phyloP scores from a whole-genome alignment of 257 asterid species.

The Voacanga thouarsii region DNA sequence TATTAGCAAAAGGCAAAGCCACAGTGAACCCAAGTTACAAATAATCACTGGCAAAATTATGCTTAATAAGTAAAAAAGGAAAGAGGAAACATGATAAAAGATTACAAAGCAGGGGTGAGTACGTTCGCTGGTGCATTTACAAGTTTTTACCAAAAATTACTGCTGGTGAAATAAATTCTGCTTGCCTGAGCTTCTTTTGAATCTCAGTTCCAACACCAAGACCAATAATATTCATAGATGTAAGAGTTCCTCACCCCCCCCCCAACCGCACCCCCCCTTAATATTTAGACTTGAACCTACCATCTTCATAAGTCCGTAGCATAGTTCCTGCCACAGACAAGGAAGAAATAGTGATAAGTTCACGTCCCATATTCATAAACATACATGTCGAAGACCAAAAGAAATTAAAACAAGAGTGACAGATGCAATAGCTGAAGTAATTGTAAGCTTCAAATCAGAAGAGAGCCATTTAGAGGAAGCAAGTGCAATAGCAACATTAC shows the following conservation, averaged over 20 bases:
- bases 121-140: constrained; percentile 97
- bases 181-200: constrained; percentile 75
- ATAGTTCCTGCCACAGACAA: too few relatives aligned
- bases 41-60: background rate
- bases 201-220: constrained; percentile 88
- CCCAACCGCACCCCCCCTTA: too few relatives aligned
- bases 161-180: constrained; percentile 72
- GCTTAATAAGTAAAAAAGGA: background rate
- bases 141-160: constrained; percentile 83
- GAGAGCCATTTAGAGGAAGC: constrained; percentile 68
- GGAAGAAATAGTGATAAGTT: too few relatives aligned
- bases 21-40: background rate
- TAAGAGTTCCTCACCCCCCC: too few relatives aligned
- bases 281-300: too few relatives aligned
- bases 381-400: too few relatives aligned
- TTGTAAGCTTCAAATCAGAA: constrained; percentile 50
- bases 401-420: too few relatives aligned
- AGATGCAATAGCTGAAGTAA: too few relatives aligned
- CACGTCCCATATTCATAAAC: too few relatives aligned
- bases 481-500: constrained; percentile 70
- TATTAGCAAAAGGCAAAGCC: background rate
- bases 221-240: constrained; percentile 87
- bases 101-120: constrained; percentile 87
- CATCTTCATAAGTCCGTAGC: too few relatives aligned
- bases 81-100: constrained; percentile 1